phyloP scores from a whole-genome alignment of 129 eudicot genomes.

The Escallonia herrerae region DNA sequence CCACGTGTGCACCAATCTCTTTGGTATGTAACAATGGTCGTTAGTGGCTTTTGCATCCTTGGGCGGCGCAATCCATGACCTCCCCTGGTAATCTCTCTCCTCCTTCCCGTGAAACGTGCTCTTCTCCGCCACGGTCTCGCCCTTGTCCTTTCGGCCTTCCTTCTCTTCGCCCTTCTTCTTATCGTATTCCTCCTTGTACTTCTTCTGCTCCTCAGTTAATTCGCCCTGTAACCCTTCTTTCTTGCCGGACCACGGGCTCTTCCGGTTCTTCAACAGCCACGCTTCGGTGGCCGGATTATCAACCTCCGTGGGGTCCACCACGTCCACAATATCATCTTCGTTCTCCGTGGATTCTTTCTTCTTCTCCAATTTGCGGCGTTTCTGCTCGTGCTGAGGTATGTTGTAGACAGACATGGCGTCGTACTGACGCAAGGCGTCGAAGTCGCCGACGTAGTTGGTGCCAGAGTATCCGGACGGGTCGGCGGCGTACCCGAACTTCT shows the following conservation, averaged over 20 bases:
- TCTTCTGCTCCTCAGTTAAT: conserved; percentile 87
- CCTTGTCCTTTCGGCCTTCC: conserved; percentile 55
- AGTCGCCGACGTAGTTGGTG: conserved; percentile 69
- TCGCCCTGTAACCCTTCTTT: conserved; percentile 76
- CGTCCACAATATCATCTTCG: conserved; percentile 21
- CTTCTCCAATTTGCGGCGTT: conserved; percentile 60
- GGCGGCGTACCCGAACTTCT: conserved; percentile 81
- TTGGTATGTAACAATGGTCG: conserved; percentile 91
- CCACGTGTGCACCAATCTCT: conserved; percentile 95
- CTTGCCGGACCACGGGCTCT: conserved; percentile 96
- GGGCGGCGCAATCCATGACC: conserved; percentile 95
- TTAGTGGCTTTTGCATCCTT: conserved; percentile 75
- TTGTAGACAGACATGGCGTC: conserved; percentile 64
- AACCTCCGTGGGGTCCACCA: conserved; percentile 32
- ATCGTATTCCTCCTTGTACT: conserved; percentile 86
- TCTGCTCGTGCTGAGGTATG: conserved; percentile 69
- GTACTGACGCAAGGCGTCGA: conserved; percentile 38
- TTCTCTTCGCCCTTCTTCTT: conserved; percentile 83
- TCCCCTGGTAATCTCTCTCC: conserved; percentile 91
- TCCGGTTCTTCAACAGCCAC: conserved; percentile 72
- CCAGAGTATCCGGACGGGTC: conserved; percentile 67
- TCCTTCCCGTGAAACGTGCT: conserved; percentile 92
- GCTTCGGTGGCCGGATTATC: conserved; percentile 64
- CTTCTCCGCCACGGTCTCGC: conserved; percentile 55
- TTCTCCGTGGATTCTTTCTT: conserved; percentile 51